Evolutionary conservation across 1,139 yeast genomes (phyloP).

Genomic region (Eremothecium cymbalariae): DNA sequence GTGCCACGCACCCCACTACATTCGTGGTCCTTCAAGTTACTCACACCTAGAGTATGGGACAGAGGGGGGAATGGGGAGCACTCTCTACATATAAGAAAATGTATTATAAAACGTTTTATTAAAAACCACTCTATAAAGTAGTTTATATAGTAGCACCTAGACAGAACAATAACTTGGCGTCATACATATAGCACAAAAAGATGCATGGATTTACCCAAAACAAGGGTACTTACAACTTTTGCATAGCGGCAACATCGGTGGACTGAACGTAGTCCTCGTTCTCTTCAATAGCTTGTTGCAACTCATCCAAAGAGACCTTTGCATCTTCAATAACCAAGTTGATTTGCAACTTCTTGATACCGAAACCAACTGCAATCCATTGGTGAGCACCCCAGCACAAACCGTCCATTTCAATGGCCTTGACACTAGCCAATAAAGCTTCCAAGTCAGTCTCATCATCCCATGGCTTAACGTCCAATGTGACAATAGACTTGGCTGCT

Average conservation of each 20-base stretch:
- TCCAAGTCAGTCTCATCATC: constrained; percentile 98
- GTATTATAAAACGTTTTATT: too few relatives aligned
- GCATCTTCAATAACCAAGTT: constrained; percentile 97
- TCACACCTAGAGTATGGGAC: too few relatives aligned
- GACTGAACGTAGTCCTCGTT: constrained; percentile 99
- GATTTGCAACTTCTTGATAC: constrained; percentile 98
- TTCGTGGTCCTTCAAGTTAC: too few relatives aligned
- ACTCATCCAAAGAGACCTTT: constrained; percentile 85
- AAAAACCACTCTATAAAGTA: too few relatives aligned
- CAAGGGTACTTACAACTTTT: constrained; percentile 60
- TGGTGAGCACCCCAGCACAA: constrained; percentile 97
- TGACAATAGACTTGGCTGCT: constrained; percentile 96
- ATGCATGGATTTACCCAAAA: background rate
- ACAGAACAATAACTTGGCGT: too few relatives aligned
- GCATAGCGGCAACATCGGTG: constrained; percentile 97
- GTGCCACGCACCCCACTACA: too few relatives aligned
- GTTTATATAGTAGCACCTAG: too few relatives aligned
- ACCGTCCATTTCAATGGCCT: constrained; percentile 81
- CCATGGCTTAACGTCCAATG: constrained; percentile 99
- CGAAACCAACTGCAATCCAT: constrained; percentile 96
- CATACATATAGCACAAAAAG: too few relatives aligned
- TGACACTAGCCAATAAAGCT: constrained; percentile 76
- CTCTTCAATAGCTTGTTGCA: constrained; percentile 79
- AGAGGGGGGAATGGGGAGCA: too few relatives aligned
- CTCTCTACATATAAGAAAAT: too few relatives aligned